These are phyloP conservation scores for Inonotus obliquus DNA, from an alignment of 1,284 basidiomycete genomes.

Conservation along the genomic window DNA sequence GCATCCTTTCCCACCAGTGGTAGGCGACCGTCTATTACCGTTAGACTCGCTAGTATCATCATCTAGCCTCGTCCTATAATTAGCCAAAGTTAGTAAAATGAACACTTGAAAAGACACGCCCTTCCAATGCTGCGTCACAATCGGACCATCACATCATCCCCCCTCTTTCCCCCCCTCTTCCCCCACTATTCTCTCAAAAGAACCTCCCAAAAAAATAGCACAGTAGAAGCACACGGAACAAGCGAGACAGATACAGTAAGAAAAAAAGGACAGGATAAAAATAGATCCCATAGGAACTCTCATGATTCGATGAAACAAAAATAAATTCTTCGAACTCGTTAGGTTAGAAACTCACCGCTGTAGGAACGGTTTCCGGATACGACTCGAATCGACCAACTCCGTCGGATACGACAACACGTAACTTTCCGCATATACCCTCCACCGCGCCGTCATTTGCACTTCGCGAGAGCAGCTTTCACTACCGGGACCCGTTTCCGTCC, in stretches of 20 bases:
- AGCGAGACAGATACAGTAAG: background rate
- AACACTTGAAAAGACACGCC: background rate
- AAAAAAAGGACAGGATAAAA: background rate
- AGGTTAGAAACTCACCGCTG: conserved; percentile 9
- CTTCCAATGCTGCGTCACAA: background rate
- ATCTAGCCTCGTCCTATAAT: conserved; percentile 11
- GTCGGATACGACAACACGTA: conserved; percentile 73
- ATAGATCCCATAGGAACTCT: background rate
- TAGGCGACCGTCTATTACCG: background rate
- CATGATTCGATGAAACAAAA: background rate
- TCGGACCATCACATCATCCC: background rate
- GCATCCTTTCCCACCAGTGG: background rate
- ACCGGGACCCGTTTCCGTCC: background rate
- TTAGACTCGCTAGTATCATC: conserved; percentile 8
- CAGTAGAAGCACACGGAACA: background rate
- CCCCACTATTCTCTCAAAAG: background rate
- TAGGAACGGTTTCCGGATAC: conserved; percentile 29
- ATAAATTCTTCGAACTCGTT: background rate
- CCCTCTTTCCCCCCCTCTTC: background rate
- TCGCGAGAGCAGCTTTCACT: conserved; percentile 32
- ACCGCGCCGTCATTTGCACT: conserved; percentile 46
- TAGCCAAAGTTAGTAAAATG: background rate
- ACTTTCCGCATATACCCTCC: conserved; percentile 86
- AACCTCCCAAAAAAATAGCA: background rate
- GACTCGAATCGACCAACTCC: conserved; percentile 53